Base-by-base conservation (phyloP, 2,329 filamentous ascomycete species). In the Rachicladosporium sp. region DNA sequence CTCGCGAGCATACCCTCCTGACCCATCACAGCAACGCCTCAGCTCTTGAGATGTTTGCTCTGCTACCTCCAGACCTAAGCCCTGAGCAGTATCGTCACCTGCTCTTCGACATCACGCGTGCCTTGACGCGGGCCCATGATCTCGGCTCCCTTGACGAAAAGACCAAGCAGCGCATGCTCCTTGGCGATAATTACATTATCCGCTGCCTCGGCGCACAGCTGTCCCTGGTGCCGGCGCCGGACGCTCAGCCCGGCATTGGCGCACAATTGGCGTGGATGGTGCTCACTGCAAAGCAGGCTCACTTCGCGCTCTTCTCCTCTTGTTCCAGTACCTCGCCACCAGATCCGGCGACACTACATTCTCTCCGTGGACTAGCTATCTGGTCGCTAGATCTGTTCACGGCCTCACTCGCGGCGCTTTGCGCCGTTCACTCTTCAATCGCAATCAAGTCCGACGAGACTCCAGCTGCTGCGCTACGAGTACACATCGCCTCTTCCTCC, bases 191-290 rank as follows among this genome's bases (percentile, higher is more conserved):
- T 3, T 70, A 78, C 29, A 71, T 95, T 34, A 81, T 86, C 44
- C 71, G 83, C 41, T 84, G 78, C 41, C 67, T 95, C 9, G 83
- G 84, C 52, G 75, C 91, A 21, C 78, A 93, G 54, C 80, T 83
- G 42, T 78, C 84, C 38, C 65, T 95, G 7, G 84, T 82, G 3
- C 88, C 82, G 55, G 71, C 69, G 33, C 79, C 78, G 8, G 23
- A 27, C 10, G 75, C 42, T 29, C 63, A 71, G 6, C 76, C 83
- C 12, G 73, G 69, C 3, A 75, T 88, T 32, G 68, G 73, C 37
- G 79, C 82, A 45, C 87, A 86, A 56, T 73, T 89, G 45, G 75
- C 85, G 5, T 83, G 80, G 72, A 64, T 83, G 9, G 73, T 80
- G 36, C 65, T 94, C 10, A 84, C 86, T 50, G 67, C 89, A 38